Base-by-base conservation (phyloP, 257 asterid genomes). In the Salvia splendens region DNA sequence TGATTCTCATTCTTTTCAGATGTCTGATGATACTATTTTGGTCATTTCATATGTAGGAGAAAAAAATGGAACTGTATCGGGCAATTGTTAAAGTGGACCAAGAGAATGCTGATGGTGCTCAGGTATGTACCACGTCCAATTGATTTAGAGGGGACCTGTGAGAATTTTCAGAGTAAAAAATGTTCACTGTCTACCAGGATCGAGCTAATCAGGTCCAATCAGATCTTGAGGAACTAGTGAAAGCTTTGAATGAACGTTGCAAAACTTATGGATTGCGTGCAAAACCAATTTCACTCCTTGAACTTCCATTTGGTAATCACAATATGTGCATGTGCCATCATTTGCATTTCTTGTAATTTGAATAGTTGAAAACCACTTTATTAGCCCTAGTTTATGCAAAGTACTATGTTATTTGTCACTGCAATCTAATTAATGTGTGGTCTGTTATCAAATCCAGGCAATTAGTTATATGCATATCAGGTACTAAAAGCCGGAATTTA, bases 231-330 rank as follows among this genome's bases (percentile, higher is more conserved):
- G 93, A 81, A 48, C 95, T 82, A 36, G 90, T 94, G 41, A 94
- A 84, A 77, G 58, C 86, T 20, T 79, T 91, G 85, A 94, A 84
- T 73, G 98, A 89, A 70, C 93, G 91, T 56, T 91, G 98, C 90
- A 94, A 94, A 78, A 84, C 95, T 76, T 91, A 94, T 83, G 98
- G 98, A 76, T 70, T 94, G 33, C 98, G 95, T 49, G 86, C 86
- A 75, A 94, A 94, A 75, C 96, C 99, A 69, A 92, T 87, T 54
- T 78, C 91, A 38, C 81, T 92, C 60, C 81, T 87, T 62, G 90
- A 87, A 79, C 89, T 89, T 76, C 98, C 98, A 49, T 92, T 87
- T 87, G 98, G 98, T 92, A 89, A 48, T 68, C 67, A 51, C 24
- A 33, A 49, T 61, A 48, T 68, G 14, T 24, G 55, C 42, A 28